These are phyloP conservation scores for Trypanosoma boissoni DNA, from an alignment of 208 protist species.

Conservation along the genomic window DNA sequence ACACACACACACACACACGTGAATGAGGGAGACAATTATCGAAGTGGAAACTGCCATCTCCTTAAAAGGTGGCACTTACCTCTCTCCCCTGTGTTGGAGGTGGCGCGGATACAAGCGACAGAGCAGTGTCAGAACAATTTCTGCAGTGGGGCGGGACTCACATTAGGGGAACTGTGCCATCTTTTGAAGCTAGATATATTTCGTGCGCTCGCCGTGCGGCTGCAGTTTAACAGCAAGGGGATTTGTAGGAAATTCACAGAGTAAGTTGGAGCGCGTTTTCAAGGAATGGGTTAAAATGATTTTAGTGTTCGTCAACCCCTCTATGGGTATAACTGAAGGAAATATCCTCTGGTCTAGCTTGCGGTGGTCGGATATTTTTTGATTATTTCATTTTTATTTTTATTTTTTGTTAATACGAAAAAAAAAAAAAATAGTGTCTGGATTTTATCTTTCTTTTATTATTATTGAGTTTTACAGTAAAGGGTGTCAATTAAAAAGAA, in stretches of 20 bases:
- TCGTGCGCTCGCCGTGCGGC: slow-evolving; percentile 69
- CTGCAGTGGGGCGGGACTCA: slow-evolving; percentile 30
- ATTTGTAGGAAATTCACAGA: slow-evolving; percentile 29
- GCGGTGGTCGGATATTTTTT: too few species aligned
- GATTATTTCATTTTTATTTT: too few species aligned
- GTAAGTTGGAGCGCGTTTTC: slow-evolving; percentile 30
- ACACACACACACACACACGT: too few species aligned
- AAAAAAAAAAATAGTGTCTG: neutral
- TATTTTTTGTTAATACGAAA: too few species aligned
- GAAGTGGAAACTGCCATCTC: too few species aligned
- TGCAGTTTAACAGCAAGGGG: slow-evolving; percentile 33
- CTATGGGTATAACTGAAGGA: neutral
- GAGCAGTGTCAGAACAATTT: slow-evolving; percentile 17
- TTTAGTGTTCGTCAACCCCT: too few species aligned
- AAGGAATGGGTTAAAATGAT: neutral
- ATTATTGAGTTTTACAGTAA: too few species aligned
- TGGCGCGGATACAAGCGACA: slow-evolving; percentile 34
- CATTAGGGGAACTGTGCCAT: slow-evolving; percentile 57
- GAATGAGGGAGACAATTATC: slow-evolving; percentile 38
- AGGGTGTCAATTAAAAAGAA: too few species aligned
- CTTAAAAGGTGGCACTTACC: slow-evolving; percentile 60
- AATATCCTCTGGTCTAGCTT: too few species aligned
- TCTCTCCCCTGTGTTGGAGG: slow-evolving; percentile 31
- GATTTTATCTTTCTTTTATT: neutral
- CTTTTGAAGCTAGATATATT: slow-evolving; percentile 76